A percentile compares a stretch with the other conserved stretches of the same genome.
Evolutionary conservation across 176 grass and related monocot species (phyloP).

Genomic region (Oryza glaberrima): DNA sequence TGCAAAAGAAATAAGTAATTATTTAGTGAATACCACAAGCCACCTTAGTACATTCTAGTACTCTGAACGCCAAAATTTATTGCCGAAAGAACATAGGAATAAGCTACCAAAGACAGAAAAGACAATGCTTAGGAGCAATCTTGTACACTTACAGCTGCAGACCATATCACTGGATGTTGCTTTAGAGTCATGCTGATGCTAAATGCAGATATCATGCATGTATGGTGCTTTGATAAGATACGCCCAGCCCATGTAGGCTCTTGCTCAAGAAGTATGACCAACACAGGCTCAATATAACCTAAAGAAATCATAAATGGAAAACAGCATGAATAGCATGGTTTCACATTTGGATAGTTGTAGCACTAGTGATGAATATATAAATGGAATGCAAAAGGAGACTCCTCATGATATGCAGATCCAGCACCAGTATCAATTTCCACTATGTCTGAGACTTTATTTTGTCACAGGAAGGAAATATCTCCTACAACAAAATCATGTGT

Average conservation of each 20-base stretch:
- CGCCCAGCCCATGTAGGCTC: conserved; percentile 94
- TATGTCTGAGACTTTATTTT: neutral
- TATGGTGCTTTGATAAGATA: conserved; percentile 90
- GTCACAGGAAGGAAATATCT: neutral
- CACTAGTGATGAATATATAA: conserved; percentile 23
- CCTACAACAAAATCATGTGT: neutral
- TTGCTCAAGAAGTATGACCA: conserved; percentile 94
- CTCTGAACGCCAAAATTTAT: neutral
- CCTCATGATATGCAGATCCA: neutral
- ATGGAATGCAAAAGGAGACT: conserved; percentile 14
- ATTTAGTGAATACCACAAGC: neutral
- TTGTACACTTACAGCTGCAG: conserved; percentile 76
- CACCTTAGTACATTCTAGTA: conserved; percentile 12
- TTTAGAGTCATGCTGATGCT: conserved; percentile 93
- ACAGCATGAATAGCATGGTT: conserved; percentile 16
- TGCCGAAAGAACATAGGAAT: conserved; percentile 5
- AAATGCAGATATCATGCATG: conserved; percentile 91
- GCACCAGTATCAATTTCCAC: conserved; percentile 12
- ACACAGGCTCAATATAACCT: conserved; percentile 98
- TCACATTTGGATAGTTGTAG: neutral
- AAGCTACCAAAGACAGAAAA: conserved; percentile 38
- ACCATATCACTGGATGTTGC: conserved; percentile 97
- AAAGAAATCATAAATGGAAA: conserved; percentile 36
- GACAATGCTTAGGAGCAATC: conserved; percentile 32
- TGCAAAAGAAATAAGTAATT: conserved; percentile 12